Evolutionary conservation across 305 asterid species (phyloP).

Genomic region (Plantago rigida): DNA sequence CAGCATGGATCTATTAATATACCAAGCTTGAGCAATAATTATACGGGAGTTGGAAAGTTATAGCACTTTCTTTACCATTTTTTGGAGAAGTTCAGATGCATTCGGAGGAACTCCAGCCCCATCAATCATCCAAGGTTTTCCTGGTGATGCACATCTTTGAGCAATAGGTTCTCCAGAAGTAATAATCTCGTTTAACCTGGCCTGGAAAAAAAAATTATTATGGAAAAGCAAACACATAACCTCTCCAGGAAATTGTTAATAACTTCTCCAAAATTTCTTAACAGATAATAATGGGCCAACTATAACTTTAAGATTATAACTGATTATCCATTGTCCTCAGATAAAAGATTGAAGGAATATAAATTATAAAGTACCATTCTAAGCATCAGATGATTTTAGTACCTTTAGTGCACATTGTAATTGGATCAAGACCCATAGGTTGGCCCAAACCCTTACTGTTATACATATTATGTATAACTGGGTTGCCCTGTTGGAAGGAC

Average conservation of each 20-base stretch:
- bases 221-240: neutral
- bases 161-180: constrained; percentile 33
- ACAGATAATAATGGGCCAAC: neutral
- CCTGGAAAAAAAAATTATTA: neutral
- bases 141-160: constrained; percentile 33
- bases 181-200: too few relatives aligned
- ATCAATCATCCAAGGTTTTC: neutral
- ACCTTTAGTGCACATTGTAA: neutral
- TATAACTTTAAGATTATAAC: constrained; percentile 4
- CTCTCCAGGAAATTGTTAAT: neutral
- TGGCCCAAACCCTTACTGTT: too few relatives aligned
- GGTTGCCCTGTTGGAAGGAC: too few relatives aligned
- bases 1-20: too few relatives aligned
- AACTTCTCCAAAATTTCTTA: neutral
- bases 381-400: neutral
- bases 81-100: too few relatives aligned
- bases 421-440: neutral
- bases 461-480: too few relatives aligned
- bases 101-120: too few relatives aligned
- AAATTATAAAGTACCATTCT: neutral
- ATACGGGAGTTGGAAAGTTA: too few relatives aligned
- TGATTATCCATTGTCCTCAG: constrained; percentile 14
- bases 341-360: constrained; percentile 1
- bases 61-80: neutral
- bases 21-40: too few relatives aligned